phyloP scores from a whole-genome alignment of 192 early-diverging fungal species.

The Irineochytrium annulatum region DNA sequence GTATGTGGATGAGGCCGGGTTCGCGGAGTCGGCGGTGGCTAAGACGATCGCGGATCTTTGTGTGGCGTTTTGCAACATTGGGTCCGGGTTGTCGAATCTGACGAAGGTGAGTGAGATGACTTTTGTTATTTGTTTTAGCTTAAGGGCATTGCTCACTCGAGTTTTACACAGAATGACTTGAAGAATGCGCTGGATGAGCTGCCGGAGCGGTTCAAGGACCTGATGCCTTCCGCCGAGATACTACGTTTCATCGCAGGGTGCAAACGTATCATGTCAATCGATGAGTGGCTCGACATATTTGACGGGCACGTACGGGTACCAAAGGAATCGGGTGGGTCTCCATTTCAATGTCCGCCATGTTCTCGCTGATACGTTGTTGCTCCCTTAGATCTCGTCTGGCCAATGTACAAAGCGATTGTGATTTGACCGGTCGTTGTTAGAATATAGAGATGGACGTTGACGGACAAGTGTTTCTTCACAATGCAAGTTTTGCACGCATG shows the following conservation, averaged over 20 bases:
- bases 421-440: no score
- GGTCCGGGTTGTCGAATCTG: slow-evolving; percentile 19
- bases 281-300: slow-evolving; percentile 31
- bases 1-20: slow-evolving; percentile 26
- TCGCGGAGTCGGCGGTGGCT: slow-evolving; percentile 13
- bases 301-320: slow-evolving; percentile 17
- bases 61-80: slow-evolving; percentile 20
- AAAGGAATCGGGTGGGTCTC: slow-evolving; percentile 23
- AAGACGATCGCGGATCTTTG: slow-evolving; percentile 31
- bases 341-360: background rate
- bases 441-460: no score
- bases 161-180: slow-evolving; percentile 26
- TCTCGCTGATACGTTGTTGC: background rate
- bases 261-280: slow-evolving; percentile 15
- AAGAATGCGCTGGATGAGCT: slow-evolving; percentile 38
- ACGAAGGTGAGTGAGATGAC: slow-evolving; percentile 22
- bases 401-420: slow-evolving; percentile 20
- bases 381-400: slow-evolving; percentile 26
- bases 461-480: no score
- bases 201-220: slow-evolving; percentile 20
- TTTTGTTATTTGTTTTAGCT: background rate
- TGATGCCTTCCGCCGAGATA: slow-evolving; percentile 22
- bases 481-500: no score
- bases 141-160: background rate
- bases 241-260: slow-evolving; percentile 19